Evolutionary conservation across 2,329 filamentous ascomycete species (phyloP), one percentile per base, ranked within the genome.

Genomic region (Arthrobotrys sphaeroides): DNA sequence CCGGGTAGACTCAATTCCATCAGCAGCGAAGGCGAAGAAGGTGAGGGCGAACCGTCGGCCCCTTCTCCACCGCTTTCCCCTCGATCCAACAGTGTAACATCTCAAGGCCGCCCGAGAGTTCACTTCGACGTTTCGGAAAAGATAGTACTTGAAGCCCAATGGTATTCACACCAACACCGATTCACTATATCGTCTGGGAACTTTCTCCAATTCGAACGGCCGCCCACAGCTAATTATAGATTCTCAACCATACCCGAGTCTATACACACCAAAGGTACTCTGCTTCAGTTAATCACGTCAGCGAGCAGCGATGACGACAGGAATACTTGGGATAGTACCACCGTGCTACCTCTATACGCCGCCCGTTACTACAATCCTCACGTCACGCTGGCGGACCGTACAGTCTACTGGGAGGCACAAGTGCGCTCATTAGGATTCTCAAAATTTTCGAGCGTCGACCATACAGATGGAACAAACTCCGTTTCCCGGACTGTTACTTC

Each of bases 321-420:
- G 31, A 70, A 72, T 53, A 77, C 73, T 0, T 77, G 73, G 73
- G 73, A 77, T 38, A 77, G 73, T 33, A 66, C 45, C 12, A 77
- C 73, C 0, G 66, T 49, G 0, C 33, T 77, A 16, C 73, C 73
- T 10, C 51, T 70, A 20, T 77, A 66, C 24, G 73, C 73, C 24
- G 73, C 73, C 13, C 65, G 73, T 36, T 77, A 77, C 31, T 64
- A 61, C 60, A 77, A 67, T 16, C 65, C 73, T 0, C 38, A 33
- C 20, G 60, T 77, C 5, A 53, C 73, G 2, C 43, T 55, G 2
- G 24, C 62, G 28, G 73, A 77, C 22, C 59, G 73, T 1, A 77
- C 73, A 1, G 24, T 77, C 10, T 77, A 77, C 26, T 77, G 65
- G 65, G 73, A 77, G n/a, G 53, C 67, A 2, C 59, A 77, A 40